phyloP scores from a whole-genome alignment of 2,329 filamentous ascomycete species.

The Drechslera avenae region DNA sequence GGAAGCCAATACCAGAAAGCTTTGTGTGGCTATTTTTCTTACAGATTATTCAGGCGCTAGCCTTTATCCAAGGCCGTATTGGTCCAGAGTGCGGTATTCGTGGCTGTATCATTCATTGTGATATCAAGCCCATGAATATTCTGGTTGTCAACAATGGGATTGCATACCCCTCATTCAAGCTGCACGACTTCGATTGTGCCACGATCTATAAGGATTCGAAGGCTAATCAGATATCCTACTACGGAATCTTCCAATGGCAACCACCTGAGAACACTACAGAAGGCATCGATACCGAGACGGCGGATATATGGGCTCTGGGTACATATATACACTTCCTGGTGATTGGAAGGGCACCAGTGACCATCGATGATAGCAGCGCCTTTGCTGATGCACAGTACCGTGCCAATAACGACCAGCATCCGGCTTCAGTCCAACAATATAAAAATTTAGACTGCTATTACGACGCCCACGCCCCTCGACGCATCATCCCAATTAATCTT shows the following conservation, averaged over 20 bases:
- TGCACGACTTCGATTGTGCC: constrained; percentile 34
- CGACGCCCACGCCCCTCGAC: constrained; percentile 24
- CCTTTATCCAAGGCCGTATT: constrained; percentile 29
- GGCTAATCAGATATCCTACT: background rate
- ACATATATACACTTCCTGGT: constrained; percentile 40
- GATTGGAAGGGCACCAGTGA: constrained; percentile 15
- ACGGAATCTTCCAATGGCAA: constrained; percentile 34
- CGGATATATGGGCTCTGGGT: constrained; percentile 42
- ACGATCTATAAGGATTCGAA: constrained; percentile 3
- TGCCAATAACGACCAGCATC: background rate
- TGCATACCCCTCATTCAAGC: constrained; percentile 34
- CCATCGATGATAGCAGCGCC: constrained; percentile 12
- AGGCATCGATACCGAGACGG: constrained; percentile 29
- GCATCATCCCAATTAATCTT: constrained; percentile 27
- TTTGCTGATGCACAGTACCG: background rate
- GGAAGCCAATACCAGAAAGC: constrained; percentile 31
- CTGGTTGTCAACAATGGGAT: constrained; percentile 29
- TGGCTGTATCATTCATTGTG: constrained; percentile 21
- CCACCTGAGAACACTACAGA: constrained; percentile 35
- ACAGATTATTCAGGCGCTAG: constrained; percentile 36
- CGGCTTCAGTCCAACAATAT: constrained; percentile 8
- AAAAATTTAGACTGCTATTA: constrained; percentile 15
- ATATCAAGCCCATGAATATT: constrained; percentile 41
- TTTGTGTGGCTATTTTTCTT: constrained; percentile 37
- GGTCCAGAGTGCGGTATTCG: constrained; percentile 11